phyloP scores from a whole-genome alignment of 2,329 filamentous ascomycete species.

The Venturia effusa region DNA sequence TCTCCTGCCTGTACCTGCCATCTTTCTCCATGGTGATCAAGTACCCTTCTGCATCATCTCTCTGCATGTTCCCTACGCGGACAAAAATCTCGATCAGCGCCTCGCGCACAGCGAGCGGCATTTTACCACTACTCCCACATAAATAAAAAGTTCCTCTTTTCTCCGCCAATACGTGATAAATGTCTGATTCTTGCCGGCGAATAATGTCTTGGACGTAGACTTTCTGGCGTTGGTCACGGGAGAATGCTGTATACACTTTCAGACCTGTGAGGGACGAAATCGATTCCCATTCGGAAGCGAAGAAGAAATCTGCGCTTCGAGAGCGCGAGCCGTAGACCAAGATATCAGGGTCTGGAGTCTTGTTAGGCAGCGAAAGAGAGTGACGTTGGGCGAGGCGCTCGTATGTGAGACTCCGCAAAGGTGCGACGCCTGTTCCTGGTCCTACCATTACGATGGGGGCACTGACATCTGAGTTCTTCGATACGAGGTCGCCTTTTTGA shows the following conservation, averaged over 20 bases:
- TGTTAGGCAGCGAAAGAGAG: constrained; percentile 15
- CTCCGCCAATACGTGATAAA: constrained; percentile 43
- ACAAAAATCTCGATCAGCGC: constrained; percentile 53
- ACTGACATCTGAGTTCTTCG: constrained; percentile 32
- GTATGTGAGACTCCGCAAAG: constrained; percentile 69
- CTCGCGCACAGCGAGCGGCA: constrained; percentile 59
- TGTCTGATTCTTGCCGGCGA: constrained; percentile 35
- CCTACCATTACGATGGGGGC: constrained; percentile 66
- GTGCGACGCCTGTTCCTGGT: constrained; percentile 79
- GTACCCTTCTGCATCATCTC: constrained; percentile 44
- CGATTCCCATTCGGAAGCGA: constrained; percentile 59
- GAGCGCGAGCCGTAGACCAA: constrained; percentile 85
- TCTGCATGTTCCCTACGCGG: constrained; percentile 27
- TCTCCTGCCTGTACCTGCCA: constrained; percentile 57
- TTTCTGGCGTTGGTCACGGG: constrained; percentile 50
- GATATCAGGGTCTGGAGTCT: constrained; percentile 27
- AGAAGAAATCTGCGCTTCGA: constrained; percentile 66
- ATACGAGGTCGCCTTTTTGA: constrained; percentile 41
- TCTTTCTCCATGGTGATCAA: constrained; percentile 48
- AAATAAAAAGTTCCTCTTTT: constrained; percentile 44
- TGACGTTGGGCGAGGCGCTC: constrained; percentile 43
- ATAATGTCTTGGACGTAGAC: constrained; percentile 59
- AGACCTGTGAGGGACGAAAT: constrained; percentile 35
- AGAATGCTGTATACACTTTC: constrained; percentile 55
- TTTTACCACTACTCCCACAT: constrained; percentile 54